These are phyloP conservation scores for Xerocomellus amylosporus DNA, from an alignment of 768 basidiomycete species.

Conservation along the genomic window DNA sequence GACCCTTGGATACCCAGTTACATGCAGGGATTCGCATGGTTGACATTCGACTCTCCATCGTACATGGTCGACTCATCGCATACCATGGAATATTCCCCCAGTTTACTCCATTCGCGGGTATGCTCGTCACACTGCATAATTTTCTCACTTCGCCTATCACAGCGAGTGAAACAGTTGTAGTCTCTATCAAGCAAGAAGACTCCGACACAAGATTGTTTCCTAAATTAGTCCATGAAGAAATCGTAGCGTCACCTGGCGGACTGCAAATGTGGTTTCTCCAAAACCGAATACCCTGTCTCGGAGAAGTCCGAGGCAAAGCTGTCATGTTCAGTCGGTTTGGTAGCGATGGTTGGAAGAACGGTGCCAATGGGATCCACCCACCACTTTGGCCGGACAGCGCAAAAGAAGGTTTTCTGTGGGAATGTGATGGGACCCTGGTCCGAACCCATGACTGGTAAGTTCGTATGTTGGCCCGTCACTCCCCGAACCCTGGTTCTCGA, in stretches of 20 bases:
- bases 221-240: slow-evolving; percentile 59
- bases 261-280: slow-evolving; percentile 76
- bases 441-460: slow-evolving; percentile 83
- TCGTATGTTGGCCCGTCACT: background rate
- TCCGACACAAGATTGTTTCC: slow-evolving; percentile 56
- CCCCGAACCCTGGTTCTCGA: background rate
- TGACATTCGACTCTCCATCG: slow-evolving; percentile 75
- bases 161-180: slow-evolving; percentile 70
- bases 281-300: slow-evolving; percentile 75
- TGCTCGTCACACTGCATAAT: slow-evolving; percentile 56
- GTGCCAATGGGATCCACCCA: slow-evolving; percentile 85
- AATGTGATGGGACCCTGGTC: slow-evolving; percentile 64
- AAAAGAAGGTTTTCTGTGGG: slow-evolving; percentile 75
- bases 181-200: slow-evolving; percentile 91
- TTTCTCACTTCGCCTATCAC: slow-evolving; percentile 63
- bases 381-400: slow-evolving; percentile 79
- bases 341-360: slow-evolving; percentile 66
- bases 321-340: slow-evolving; percentile 82
- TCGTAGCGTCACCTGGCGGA: slow-evolving; percentile 49
- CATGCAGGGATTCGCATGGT: slow-evolving; percentile 74
- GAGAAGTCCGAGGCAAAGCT: slow-evolving; percentile 82
- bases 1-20: slow-evolving; percentile 64
- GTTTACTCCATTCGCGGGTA: slow-evolving; percentile 59
- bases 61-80: slow-evolving; percentile 60
- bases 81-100: slow-evolving; percentile 82